Percentiles rank a stretch among this genome's conserved stretches.
Evolutionary conservation across 129 eudicot species (phyloP).

Genomic region (Smallanthus sonchifolius): DNA sequence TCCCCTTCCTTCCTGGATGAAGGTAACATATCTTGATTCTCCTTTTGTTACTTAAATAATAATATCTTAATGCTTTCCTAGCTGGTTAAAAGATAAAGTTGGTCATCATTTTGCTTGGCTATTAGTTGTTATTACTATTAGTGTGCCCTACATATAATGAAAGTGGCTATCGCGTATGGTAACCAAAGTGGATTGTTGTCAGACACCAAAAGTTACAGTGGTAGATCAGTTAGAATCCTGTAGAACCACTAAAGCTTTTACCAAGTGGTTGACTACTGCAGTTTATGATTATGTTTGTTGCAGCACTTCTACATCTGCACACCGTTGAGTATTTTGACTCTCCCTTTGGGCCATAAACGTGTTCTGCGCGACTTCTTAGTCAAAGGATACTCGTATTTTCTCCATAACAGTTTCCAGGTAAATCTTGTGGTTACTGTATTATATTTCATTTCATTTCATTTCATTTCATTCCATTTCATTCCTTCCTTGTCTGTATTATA

Average conservation of each 20-base stretch:
- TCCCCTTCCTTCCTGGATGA: conserved; percentile 5
- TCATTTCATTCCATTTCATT: not conserved
- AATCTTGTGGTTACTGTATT: not conserved
- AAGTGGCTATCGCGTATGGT: conserved; percentile 24
- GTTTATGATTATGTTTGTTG: conserved; percentile 12
- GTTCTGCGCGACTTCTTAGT: not conserved
- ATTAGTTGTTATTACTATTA: conserved; percentile 21
- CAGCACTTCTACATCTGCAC: conserved; percentile 25
- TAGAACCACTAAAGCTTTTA: conserved; percentile 31
- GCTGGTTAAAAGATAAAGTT: conserved; percentile 20
- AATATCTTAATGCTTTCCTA: conserved; percentile 14
- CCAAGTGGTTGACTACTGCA: conserved; percentile 42
- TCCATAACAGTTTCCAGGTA: not conserved
- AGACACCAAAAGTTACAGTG: conserved; percentile 28
- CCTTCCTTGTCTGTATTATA: not conserved
- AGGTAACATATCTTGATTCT: conserved; percentile 19
- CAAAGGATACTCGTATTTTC: not conserved
- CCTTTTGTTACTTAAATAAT: not conserved
- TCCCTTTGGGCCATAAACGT: conserved; percentile 24
- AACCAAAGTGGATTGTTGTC: conserved; percentile 32
- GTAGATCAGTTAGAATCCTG: conserved; percentile 28
- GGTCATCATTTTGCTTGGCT: conserved; percentile 1
- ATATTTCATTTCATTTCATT: not conserved
- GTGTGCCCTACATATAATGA: conserved; percentile 14
- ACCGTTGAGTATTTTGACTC: conserved; percentile 15